Evolutionary conservation across 108 stramenopile species (phyloP).

Genomic region (Discostella pseudostelligera): DNA sequence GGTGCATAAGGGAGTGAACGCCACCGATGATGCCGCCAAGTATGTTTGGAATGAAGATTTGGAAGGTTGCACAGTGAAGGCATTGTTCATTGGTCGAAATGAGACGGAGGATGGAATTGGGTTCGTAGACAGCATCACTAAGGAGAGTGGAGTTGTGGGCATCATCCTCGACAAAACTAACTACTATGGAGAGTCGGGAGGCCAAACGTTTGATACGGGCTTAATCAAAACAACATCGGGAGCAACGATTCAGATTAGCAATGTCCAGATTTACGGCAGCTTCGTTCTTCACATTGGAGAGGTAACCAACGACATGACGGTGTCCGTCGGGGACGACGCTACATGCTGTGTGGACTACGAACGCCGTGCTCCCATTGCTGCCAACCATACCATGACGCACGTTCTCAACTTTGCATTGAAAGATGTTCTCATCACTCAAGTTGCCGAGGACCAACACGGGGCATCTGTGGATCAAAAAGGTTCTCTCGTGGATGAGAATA

Average conservation of each 20-base stretch:
- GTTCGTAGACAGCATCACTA: conserved; percentile 74
- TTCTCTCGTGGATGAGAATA: conserved; percentile 90
- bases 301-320: conserved; percentile 55
- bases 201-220: conserved; percentile 95
- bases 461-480: conserved; percentile 95
- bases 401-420: conserved; percentile 95
- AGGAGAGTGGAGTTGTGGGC: conserved; percentile 81
- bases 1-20: conserved; percentile 60
- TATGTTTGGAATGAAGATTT: conserved; percentile 88
- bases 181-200: conserved; percentile 97
- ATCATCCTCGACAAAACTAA: conserved; percentile 90
- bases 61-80: conserved; percentile 76
- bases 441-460: conserved; percentile 40
- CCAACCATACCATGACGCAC: conserved; percentile 99
- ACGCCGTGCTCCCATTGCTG: conserved; percentile 91
- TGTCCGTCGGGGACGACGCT: conserved; percentile 83
- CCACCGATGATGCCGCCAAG: conserved; percentile 87
- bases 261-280: conserved; percentile 88
- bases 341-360: conserved; percentile 93
- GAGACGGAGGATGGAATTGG: conserved; percentile 89
- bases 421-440: conserved; percentile 75
- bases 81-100: conserved; percentile 87
- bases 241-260: conserved; percentile 64
- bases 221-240: conserved; percentile 53
- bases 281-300: conserved; percentile 91